phyloP scores from a whole-genome alignment of 352 stramenopile genomes.

The Globisporangium megalacanthum region DNA sequence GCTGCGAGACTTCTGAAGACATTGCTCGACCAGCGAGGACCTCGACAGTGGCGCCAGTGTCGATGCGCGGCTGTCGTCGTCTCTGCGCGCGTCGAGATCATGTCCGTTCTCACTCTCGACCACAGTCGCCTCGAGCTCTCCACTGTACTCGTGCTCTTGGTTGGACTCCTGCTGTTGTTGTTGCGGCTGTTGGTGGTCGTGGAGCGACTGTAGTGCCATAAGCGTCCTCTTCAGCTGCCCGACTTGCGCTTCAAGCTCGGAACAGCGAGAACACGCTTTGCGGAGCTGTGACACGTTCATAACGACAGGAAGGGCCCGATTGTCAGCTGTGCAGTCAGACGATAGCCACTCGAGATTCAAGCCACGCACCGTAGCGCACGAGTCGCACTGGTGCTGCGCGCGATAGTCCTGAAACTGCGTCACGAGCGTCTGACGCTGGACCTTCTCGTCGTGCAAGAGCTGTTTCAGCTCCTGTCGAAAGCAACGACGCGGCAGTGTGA shows the following conservation, averaged over 20 bases:
- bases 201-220: too few species aligned
- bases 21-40: too few species aligned
- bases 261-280: slow-evolving; percentile 15
- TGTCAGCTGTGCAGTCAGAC: slow-evolving; percentile 7
- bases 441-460: slow-evolving; percentile 35
- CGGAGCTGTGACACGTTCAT: not conserved
- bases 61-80: not conserved
- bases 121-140: slow-evolving; percentile 5
- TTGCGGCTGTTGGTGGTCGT: not conserved
- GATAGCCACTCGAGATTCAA: too few species aligned
- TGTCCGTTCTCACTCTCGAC: slow-evolving; percentile 2
- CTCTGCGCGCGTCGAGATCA: not conserved
- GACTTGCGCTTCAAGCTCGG: slow-evolving; percentile 16
- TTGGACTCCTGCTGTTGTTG: slow-evolving; percentile 3
- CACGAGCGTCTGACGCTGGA: slow-evolving; percentile 23
- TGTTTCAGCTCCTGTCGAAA: slow-evolving; percentile 38
- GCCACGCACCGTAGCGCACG: slow-evolving; percentile 9
- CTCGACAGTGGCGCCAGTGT: too few species aligned
- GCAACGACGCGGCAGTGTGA: not conserved
- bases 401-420: slow-evolving; percentile 27
- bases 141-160: slow-evolving; percentile 8
- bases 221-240: slow-evolving; percentile 3
- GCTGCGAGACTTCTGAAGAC: too few species aligned
- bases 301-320: too few species aligned
- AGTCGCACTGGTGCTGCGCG: slow-evolving; percentile 11